A percentile compares a stretch with the other conserved stretches of the same genome.
Conservation (phyloP, 306 rosid species). For the Begonia fuchsioides region DNA sequence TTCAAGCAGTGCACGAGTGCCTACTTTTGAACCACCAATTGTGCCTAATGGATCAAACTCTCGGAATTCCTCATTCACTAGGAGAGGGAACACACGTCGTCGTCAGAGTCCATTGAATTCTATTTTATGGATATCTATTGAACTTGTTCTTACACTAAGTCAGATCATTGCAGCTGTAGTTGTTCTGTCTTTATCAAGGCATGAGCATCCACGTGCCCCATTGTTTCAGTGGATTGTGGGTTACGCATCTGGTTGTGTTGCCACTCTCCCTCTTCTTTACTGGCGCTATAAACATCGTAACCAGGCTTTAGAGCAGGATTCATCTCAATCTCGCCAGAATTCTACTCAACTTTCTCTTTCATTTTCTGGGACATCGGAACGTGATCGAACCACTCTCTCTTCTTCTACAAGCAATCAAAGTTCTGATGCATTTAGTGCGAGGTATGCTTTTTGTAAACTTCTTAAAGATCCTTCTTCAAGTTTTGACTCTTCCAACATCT, state of each 20-base stretch:
- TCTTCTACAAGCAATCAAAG: conserved; percentile 36
- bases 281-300: conserved; percentile 83
- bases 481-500: no score
- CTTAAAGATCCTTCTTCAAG: not conserved
- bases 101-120: conserved; percentile 88
- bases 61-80: conserved; percentile 41
- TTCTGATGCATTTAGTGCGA: conserved; percentile 38
- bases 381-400: conserved; percentile 39
- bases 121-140: conserved; percentile 83
- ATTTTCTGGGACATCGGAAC: conserved; percentile 49
- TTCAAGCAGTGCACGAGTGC: conserved; percentile 17
- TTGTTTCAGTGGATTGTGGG: conserved; percentile 85
- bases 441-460: conserved; percentile 30
- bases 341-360: conserved; percentile 64
- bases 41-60: conserved; percentile 42
- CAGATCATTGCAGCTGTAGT: conserved; percentile 75
- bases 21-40: conserved; percentile 26
- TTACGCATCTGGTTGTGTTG: conserved; percentile 83
- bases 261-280: conserved; percentile 80
- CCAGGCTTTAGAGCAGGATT: conserved; percentile 57
- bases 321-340: conserved; percentile 51
- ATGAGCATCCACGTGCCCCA: conserved; percentile 71
- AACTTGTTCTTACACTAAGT: conserved; percentile 63
- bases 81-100: conserved; percentile 68
- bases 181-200: conserved; percentile 65